Base-by-base conservation (phyloP, 305 asterid species). In the Fraxinus ornus region DNA sequence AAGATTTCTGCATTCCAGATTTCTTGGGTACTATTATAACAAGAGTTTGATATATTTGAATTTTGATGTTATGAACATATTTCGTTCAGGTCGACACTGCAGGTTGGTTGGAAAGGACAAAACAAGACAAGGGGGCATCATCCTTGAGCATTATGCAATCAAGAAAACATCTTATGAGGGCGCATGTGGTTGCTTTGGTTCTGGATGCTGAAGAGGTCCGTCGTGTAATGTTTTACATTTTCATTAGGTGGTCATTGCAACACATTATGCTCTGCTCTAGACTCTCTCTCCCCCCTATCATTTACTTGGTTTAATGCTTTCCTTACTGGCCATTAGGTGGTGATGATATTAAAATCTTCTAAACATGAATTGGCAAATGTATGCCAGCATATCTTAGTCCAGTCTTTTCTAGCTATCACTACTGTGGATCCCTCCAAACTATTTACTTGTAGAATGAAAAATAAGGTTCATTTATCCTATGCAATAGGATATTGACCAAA, bases 101-200 rank as follows among this genome's bases (percentile, higher is more conserved):
- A 77, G 99, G 99, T 83, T 95, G 99, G 99, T 86, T 95, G 91
- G 98, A 89, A 80, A 92, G 99, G 89, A 93, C 97, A 77, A 91
- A 90, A 88, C 97, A 90, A 86, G 98, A 94, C 80, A 95, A 90
- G 89, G 98, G 98, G 55, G 97, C 99, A 81, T 88, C 98, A 66
- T 91, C 96, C 74, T 90, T 95, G 88, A 93, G 99, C 90, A 88
- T 93, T 77, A 91, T 95, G 88, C 99, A 95, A 84, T 93, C 99
- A 66, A 91, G 97, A 89, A 94, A 95, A 87, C 93, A 95, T 90
- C 98, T 95, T 84, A 92, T 94, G 98, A 89, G 98, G 90, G 99
- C 99, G 64, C 99, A 95, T 76, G 91, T 94, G 35, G 93, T 95
- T 81, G 98, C 97, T 6, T 88, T 95, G 88, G 97, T 95, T 87